phyloP scores from a whole-genome alignment of 768 basidiomycete species.

The Tulasnella sp. region DNA sequence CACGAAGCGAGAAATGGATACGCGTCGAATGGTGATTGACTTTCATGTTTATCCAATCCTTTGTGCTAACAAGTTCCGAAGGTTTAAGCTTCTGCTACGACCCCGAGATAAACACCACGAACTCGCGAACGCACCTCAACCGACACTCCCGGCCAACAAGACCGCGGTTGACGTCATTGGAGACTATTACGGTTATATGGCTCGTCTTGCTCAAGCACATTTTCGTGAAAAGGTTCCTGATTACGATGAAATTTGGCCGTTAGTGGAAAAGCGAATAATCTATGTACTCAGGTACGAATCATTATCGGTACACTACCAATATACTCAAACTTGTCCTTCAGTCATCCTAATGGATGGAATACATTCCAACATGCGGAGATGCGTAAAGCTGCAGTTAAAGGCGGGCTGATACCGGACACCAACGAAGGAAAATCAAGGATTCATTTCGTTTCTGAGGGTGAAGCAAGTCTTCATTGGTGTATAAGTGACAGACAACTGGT shows the following conservation, averaged over 20 bases:
- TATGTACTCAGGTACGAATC: background rate
- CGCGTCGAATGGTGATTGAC: no score
- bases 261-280: background rate
- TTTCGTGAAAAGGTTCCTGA: no score
- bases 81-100: constrained; percentile 1
- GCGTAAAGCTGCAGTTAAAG: constrained; percentile 33
- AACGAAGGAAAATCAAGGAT: constrained; percentile 29
- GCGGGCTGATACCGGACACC: constrained; percentile 30
- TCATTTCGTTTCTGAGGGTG: constrained; percentile 39
- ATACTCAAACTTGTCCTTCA: background rate
- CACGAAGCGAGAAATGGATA: no score
- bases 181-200: constrained; percentile 1
- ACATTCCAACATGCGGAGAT: constrained; percentile 34
- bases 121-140: background rate
- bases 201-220: background rate
- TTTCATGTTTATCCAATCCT: no score
- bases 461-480: constrained; percentile 41
- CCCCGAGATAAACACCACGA: background rate
- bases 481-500: constrained; percentile 28
- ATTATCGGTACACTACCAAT: background rate
- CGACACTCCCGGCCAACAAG: background rate
- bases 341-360: constrained; percentile 36
- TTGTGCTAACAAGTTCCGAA: background rate
- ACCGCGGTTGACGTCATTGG: background rate
- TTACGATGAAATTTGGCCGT: no score